Conservation (phyloP, 2,329 filamentous ascomycete genomes). For the Trichocomaceae sp. region DNA sequence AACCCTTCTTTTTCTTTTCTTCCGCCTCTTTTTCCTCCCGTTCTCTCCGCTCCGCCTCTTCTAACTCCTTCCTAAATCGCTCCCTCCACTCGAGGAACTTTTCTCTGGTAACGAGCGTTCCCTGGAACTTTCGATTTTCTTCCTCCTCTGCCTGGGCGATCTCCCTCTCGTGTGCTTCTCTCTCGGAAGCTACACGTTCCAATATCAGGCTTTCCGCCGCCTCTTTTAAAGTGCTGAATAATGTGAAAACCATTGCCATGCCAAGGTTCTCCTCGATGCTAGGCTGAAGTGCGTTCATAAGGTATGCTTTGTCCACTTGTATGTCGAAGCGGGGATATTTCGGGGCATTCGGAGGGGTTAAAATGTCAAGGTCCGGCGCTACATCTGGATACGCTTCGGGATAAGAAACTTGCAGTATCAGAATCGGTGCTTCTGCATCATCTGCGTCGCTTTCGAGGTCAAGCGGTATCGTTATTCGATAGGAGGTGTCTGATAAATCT, state of each 20-base stretch:
- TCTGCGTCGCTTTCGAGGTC: constrained; percentile 64
- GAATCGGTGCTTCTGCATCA: constrained; percentile 56
- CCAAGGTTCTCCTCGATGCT: constrained; percentile 88
- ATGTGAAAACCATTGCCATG: constrained; percentile 95
- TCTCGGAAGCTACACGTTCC: constrained; percentile 61
- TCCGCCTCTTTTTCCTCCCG: constrained; percentile 67
- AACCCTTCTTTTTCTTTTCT: constrained; percentile 72
- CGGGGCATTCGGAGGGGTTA: constrained; percentile 61
- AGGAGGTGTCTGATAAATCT: constrained; percentile 89
- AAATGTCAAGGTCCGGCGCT: constrained; percentile 73
- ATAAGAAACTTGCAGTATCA: constrained; percentile 81
- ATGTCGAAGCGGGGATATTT: constrained; percentile 71
- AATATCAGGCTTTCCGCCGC: constrained; percentile 76
- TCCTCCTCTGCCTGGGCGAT: constrained; percentile 65
- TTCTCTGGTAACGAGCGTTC: constrained; percentile 79
- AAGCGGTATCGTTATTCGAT: constrained; percentile 76
- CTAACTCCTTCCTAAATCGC: constrained; percentile 71
- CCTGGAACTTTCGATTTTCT: constrained; percentile 95
- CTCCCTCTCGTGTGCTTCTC: constrained; percentile 48
- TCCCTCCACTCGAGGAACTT: constrained; percentile 78
- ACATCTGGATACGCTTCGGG: constrained; percentile 87
- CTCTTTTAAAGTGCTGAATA: constrained; percentile 83
- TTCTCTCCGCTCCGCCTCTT: constrained; percentile 59
- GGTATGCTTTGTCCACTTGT: constrained; percentile 65
- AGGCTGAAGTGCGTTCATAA: constrained; percentile 64